Conservation (phyloP, 306 rosid genomes). For the Quercus berberidifolia region DNA sequence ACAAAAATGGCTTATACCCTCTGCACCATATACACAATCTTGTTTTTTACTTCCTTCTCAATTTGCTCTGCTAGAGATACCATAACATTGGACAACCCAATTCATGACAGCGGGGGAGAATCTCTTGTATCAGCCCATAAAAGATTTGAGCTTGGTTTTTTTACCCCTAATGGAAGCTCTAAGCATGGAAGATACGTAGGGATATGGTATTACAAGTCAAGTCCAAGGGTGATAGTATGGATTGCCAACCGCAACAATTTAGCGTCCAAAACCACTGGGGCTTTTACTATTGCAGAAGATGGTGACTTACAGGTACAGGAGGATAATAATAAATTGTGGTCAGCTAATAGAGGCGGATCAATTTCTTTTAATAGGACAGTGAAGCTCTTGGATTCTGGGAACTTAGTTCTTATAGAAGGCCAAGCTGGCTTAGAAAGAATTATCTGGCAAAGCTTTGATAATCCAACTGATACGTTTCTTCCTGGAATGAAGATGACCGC, state of each 20-base stretch:
- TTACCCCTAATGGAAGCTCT: background rate
- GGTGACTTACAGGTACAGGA: constrained; percentile 30
- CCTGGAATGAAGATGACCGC: constrained; percentile 38
- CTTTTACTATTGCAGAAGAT: constrained; percentile 11
- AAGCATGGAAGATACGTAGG: constrained; percentile 27
- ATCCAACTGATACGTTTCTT: constrained; percentile 52
- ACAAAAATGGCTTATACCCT: too few species aligned
- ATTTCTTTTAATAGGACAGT: background rate
- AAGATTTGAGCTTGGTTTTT: constrained; percentile 37
- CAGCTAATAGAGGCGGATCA: background rate
- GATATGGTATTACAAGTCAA: constrained; percentile 17
- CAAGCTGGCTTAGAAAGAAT: background rate
- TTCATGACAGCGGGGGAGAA: background rate
- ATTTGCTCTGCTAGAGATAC: background rate
- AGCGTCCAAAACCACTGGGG: background rate
- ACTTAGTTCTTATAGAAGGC: constrained; percentile 21
- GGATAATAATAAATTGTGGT: constrained; percentile 5
- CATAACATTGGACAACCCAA: background rate
- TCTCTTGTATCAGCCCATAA: constrained; percentile 24
- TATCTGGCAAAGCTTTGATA: constrained; percentile 45
- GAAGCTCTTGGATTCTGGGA: constrained; percentile 44
- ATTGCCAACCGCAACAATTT: constrained; percentile 15
- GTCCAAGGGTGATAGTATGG: constrained; percentile 32
- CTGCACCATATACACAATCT: background rate
- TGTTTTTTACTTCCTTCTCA: background rate